Evolutionary conservation across 139 green algal species (phyloP), one percentile per base, ranked within the genome.

Genomic region (Chlamydomonas eustigma): DNA sequence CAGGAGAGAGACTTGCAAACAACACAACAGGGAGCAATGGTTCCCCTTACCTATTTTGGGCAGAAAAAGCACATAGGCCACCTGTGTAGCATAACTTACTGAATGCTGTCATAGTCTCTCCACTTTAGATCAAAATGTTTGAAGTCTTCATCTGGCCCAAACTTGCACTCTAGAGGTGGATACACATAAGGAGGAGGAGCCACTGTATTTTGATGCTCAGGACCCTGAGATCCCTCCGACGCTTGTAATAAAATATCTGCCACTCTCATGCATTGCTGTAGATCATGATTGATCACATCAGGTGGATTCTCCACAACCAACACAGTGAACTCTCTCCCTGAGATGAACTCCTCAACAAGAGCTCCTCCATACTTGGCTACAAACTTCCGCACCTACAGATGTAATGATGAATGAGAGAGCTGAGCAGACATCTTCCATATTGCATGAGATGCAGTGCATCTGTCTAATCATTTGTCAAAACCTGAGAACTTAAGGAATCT

Each of bases 101-200:
- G 1, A 2, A 80, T 63, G 0, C 8, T 33, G 3, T 79, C 78
- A 36, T 72, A 74, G n/a, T 83, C 73, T 0, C 12, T 37, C 50
- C 74, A 83, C 67, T 83, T 83, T 51, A 83, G 78, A 39, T 83
- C 73, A 39, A 83, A 83, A 50, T 83, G 78, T 58, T 83, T 77
- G 67, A 80, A 80, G 3, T 2, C 30, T 36, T 70, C 51, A 25
- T 74, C 73, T 0, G 36, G 30, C 0, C 24, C 51, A 32, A 83
- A 83, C 28, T 2, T 28, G 68, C 78, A 83, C 74, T 83, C 78
- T 28, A 83, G 39, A 24, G 78, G 78, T 22, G 44, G 31, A 37
- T 75, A 73, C 0, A 50, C 65, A 32, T 68, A 38, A 1, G 74
- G 73, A n/a, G n/a, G n/a, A n/a, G n/a, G n/a, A n/a, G n/a, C n/a